Evolutionary conservation across 208 protist genomes (phyloP).

Genomic region (Acanthamoeba lenticulata): DNA sequence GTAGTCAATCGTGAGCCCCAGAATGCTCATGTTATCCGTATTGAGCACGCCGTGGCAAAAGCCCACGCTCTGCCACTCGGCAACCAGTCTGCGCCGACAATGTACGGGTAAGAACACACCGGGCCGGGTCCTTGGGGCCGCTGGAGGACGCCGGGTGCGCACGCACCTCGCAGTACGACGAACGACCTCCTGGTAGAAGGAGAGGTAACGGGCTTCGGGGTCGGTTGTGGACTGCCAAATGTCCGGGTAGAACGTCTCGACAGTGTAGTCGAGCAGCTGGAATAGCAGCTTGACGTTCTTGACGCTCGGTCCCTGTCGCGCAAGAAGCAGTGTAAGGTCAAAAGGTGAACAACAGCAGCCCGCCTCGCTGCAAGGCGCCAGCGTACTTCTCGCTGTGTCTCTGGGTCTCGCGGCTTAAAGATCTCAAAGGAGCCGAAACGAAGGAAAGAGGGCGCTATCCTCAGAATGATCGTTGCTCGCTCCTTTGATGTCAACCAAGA

Average conservation of each 20-base stretch:
- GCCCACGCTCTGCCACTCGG: conserved; percentile 82
- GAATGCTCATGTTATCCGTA: conserved; percentile 87
- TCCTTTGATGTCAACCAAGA: conserved; percentile 64
- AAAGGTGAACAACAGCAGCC: too few species aligned
- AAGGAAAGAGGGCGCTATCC: conserved; percentile 80
- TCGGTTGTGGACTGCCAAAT: conserved; percentile 42
- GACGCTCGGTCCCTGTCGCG: not conserved
- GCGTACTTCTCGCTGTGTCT: conserved; percentile 27
- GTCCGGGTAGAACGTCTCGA: conserved; percentile 71
- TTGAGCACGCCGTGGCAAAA: conserved; percentile 85
- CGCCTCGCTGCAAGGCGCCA: not conserved
- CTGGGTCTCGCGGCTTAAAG: conserved; percentile 63
- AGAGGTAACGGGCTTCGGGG: conserved; percentile 13
- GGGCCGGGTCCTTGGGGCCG: too few species aligned
- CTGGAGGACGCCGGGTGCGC: too few species aligned
- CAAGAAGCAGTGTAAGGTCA: not conserved
- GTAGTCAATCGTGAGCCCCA: conserved; percentile 86
- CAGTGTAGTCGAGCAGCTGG: conserved; percentile 63
- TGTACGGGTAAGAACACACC: not conserved
- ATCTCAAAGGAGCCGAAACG: conserved; percentile 86
- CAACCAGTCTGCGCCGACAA: conserved; percentile 51
- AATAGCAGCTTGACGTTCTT: conserved; percentile 67
- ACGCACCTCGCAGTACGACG: conserved; percentile 56
- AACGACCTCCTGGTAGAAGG: conserved; percentile 73
- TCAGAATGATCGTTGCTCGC: conserved; percentile 72